A percentile compares a stretch with the other conserved stretches of the same genome.
phyloP scores from a whole-genome alignment of 1,284 basidiomycete genomes.

The Tilletia indica region DNA sequence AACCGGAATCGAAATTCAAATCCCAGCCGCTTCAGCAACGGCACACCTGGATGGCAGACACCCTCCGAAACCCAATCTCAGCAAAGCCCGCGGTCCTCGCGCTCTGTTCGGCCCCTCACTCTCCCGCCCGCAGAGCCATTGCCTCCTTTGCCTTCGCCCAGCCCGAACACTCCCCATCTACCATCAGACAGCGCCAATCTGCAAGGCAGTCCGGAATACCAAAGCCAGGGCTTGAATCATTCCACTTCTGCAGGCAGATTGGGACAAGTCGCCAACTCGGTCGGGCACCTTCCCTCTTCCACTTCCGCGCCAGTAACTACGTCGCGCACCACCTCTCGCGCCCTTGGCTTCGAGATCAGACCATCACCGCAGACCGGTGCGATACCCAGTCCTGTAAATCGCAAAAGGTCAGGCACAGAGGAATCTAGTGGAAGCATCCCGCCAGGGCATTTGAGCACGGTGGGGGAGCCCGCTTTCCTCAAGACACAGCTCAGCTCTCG shows the following conservation, averaged over 20 bases:
- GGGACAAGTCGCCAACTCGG: no score
- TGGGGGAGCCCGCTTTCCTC: neutral
- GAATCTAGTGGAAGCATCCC: no score
- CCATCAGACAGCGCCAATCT: neutral
- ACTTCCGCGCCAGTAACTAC: neutral
- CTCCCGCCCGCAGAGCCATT: slow-evolving; percentile 6
- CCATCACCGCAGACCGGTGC: neutral
- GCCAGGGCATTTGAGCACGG: no score
- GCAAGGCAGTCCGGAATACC: neutral
- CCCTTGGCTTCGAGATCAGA: neutral
- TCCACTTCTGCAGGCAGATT: neutral
- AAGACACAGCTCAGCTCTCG: neutral
- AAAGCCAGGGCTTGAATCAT: neutral
- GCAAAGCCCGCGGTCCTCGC: slow-evolving; percentile 9
- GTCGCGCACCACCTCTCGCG: neutral
- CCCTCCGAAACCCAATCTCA: slow-evolving; percentile 10
- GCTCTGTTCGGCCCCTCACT: slow-evolving; percentile 1
- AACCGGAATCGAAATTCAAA: neutral
- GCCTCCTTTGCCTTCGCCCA: slow-evolving; percentile 4
- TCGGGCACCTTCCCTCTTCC: neutral
- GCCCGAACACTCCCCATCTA: neutral
- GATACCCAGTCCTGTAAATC: neutral
- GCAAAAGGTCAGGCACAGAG: neutral
- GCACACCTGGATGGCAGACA: slow-evolving; percentile 10
- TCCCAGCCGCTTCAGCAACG: neutral